Evolutionary conservation across 306 rosid species (phyloP).

Genomic region (Lathyrus oleraceus): DNA sequence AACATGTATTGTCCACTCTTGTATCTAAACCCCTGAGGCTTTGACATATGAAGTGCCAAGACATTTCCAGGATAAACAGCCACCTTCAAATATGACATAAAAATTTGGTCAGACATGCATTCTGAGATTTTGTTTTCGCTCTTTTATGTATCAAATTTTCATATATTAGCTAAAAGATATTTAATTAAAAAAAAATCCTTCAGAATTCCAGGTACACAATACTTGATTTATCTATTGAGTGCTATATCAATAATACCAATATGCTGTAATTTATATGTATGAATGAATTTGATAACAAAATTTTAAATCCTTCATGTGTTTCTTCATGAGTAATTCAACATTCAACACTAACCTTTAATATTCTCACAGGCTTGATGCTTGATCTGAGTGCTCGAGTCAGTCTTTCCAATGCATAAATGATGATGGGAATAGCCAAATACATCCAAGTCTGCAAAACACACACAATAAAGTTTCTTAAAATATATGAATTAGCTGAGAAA

Average conservation of each 20-base stretch:
- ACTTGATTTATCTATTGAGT: neutral
- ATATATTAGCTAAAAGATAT: constrained; percentile 4
- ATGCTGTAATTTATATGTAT: neutral
- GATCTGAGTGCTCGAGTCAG: constrained; percentile 51
- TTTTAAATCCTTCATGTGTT: neutral
- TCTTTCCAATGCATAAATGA: constrained; percentile 48
- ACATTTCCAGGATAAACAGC: constrained; percentile 70
- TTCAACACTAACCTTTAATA: constrained; percentile 43
- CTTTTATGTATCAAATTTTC: neutral
- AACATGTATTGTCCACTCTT: constrained; percentile 68
- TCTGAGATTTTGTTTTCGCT: neutral
- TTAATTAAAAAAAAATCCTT: neutral
- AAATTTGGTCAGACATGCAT: constrained; percentile 20
- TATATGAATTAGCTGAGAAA: neutral
- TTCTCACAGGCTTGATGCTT: constrained; percentile 49
- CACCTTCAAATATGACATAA: constrained; percentile 51
- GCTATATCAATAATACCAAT: neutral
- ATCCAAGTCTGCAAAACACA: constrained; percentile 55
- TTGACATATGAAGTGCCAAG: constrained; percentile 60
- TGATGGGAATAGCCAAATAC: constrained; percentile 52
- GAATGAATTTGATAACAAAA: neutral
- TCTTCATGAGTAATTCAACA: constrained; percentile 5
- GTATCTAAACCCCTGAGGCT: constrained; percentile 64
- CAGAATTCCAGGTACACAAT: neutral
- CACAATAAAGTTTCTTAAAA: constrained; percentile 1